Base-by-base conservation (phyloP, 1,139 yeast genomes). In the Candida pseudoviswanathii region DNA sequence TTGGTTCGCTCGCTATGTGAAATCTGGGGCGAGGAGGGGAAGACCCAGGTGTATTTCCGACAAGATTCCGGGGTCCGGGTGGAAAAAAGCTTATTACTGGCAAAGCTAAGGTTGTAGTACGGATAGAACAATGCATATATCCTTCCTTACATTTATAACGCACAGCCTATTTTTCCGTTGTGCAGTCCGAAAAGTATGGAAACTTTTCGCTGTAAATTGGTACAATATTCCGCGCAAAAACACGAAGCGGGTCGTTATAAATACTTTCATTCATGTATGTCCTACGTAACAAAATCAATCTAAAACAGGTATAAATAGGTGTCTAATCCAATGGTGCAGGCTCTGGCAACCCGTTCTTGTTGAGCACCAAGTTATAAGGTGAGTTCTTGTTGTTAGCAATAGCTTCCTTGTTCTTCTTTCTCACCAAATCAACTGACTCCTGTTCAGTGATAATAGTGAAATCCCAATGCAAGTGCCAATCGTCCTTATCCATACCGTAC, bases 391-490 rank as follows among this genome's bases (percentile, higher is more conserved):
- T 29, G 2, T 39, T 39, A 8, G 33, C 49, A 45, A 65, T 53
- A 16, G 64, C 66, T 11, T 53, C 55, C 36, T 46, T 50, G 32
- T 61, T 60, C 45, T 53, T 60, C 33, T 49, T 40, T 11, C 47
- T 25, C 29, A 53, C 52, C 42, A 58, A 46, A 29, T 53, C 55
- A 36, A 43, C 52, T 16, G 66, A 56, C 46, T 64, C 63, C 16
- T 53, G 57, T 25, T 58, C 54, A 6, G 66, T 55, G 39, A 61
- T 54, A 24, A 65, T 52, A 26, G 54, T 59, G 51, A 65, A 65
- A 44, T 65, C 61, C 58, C 64, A 59, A n/a, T 58, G 47, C 50
- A 65, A 56, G 43, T 55, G 55, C 64, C 66, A 62, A 51, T 63
- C 67, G 39, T 62, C 58, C 25, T 57, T 55, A 3, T 61, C 50